Conservation (phyloP, 2,329 filamentous ascomycete genomes). For the Claviceps lovelessii region DNA sequence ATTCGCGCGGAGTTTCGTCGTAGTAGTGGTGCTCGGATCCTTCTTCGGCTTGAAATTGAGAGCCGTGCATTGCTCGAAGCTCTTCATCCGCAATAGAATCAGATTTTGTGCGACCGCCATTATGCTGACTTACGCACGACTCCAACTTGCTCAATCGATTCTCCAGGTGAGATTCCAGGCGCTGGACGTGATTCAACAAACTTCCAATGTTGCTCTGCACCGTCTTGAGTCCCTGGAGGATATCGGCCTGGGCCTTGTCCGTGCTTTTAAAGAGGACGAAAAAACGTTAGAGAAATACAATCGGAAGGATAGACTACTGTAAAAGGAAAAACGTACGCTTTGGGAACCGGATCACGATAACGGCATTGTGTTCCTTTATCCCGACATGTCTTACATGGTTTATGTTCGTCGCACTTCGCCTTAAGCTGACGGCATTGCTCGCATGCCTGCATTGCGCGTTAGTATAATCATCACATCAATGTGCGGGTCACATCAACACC, state of each 20-base stretch:
- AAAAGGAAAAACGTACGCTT: conserved; percentile 47
- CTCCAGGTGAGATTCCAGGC: conserved; percentile 27
- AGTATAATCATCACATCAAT: background rate
- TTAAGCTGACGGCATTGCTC: conserved; percentile 78
- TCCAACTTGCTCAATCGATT: conserved; percentile 23
- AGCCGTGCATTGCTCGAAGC: conserved; percentile 11
- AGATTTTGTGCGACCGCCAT: conserved; percentile 10
- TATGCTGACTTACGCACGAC: conserved; percentile 8
- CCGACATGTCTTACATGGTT: conserved; percentile 72
- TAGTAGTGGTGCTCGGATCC: conserved; percentile 9
- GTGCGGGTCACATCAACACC: background rate
- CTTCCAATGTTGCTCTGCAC: conserved; percentile 24
- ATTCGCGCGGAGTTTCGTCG: conserved; percentile 13
- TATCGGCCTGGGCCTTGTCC: conserved; percentile 47
- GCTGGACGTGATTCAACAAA: conserved; percentile 23
- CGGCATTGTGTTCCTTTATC: conserved; percentile 74
- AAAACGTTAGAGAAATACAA: conserved; percentile 5
- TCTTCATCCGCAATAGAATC: conserved; percentile 19
- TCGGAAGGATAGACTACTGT: background rate
- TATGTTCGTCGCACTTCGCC: conserved; percentile 80
- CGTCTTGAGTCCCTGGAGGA: conserved; percentile 38
- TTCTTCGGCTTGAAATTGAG: conserved; percentile 5
- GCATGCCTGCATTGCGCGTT: conserved; percentile 50
- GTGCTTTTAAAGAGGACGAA: conserved; percentile 23
- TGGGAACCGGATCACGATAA: conserved; percentile 81